Percentiles rank a stretch among this genome's conserved stretches.
These are phyloP conservation scores for Westerdykella aurantiaca DNA, from an alignment of 2,329 filamentous ascomycete species.

Conservation along the genomic window DNA sequence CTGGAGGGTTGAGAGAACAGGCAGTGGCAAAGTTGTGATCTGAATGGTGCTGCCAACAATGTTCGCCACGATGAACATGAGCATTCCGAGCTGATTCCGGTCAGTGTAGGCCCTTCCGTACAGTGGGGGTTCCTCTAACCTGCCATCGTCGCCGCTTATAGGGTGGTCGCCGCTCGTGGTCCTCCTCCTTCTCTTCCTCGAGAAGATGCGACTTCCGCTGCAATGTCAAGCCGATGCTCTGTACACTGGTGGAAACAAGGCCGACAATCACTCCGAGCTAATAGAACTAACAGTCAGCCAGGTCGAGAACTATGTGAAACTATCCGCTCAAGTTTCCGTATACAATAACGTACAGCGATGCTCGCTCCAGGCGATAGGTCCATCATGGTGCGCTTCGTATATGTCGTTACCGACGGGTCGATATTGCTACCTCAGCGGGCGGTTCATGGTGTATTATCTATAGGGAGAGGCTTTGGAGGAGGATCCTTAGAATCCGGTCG, in stretches of 20 bases:
- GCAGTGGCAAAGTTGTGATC: constrained; percentile 90
- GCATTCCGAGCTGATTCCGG: constrained; percentile 65
- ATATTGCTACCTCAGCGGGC: constrained; percentile 26
- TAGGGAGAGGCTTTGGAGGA: neutral
- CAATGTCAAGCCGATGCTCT: constrained; percentile 89
- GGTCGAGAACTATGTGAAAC: neutral
- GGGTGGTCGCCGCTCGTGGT: constrained; percentile 74
- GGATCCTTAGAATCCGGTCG: neutral
- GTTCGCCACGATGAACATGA: constrained; percentile 93
- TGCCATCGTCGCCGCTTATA: constrained; percentile 92
- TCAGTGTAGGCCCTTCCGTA: constrained; percentile 9
- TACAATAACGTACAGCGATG: constrained; percentile 36
- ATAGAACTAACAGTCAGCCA: constrained; percentile 5
- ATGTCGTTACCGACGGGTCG: constrained; percentile 15
- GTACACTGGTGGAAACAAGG: constrained; percentile 85
- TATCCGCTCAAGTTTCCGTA: neutral
- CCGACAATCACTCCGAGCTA: constrained; percentile 91
- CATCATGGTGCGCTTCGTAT: constrained; percentile 27
- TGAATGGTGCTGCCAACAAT: constrained; percentile 93
- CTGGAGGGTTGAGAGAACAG: constrained; percentile 90
- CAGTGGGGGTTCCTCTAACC: constrained; percentile 35
- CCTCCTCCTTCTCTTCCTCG: constrained; percentile 83
- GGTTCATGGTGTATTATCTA: constrained; percentile 22
- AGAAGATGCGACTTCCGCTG: constrained; percentile 98
- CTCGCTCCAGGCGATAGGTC: constrained; percentile 39